phyloP scores from a whole-genome alignment of 257 asterid genomes.

The Jasminum sambac region DNA sequence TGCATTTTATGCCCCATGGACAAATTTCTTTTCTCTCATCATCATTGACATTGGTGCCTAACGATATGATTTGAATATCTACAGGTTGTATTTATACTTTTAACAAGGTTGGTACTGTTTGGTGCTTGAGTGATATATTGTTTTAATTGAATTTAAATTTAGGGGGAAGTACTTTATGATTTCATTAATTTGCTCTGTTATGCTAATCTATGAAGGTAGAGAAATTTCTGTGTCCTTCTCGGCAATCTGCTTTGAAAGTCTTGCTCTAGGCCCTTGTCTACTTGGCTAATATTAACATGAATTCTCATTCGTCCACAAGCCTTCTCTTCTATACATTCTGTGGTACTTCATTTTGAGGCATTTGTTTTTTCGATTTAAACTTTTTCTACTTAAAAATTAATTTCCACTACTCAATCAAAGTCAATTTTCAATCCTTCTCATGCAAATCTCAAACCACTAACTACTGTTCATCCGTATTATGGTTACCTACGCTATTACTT shows the following conservation, averaged over 20 bases:
- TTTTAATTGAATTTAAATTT: no score
- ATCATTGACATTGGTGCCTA: not conserved
- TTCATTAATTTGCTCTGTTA: not conserved
- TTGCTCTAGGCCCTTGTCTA: not conserved
- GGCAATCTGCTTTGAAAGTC: not conserved
- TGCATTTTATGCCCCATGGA: not conserved
- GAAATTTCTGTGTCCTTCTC: not conserved
- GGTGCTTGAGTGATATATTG: not conserved
- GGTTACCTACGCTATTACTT: no score
- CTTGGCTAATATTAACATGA: not conserved
- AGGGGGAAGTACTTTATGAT: not conserved
- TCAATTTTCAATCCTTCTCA: no score
- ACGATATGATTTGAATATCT: not conserved
- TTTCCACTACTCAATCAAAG: no score
- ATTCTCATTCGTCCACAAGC: not conserved
- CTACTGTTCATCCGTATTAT: no score
- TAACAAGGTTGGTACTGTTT: not conserved
- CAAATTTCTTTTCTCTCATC: not conserved
- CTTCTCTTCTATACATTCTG: not conserved
- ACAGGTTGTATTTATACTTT: no score
- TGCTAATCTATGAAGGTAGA: not conserved
- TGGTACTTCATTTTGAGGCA: not conserved
- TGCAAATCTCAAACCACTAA: no score
- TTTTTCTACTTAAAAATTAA: no score
- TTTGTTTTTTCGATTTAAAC: no score